These are phyloP conservation scores for Spongiforma sp. DNA, from an alignment of 1,284 basidiomycete genomes.

Conservation along the genomic window DNA sequence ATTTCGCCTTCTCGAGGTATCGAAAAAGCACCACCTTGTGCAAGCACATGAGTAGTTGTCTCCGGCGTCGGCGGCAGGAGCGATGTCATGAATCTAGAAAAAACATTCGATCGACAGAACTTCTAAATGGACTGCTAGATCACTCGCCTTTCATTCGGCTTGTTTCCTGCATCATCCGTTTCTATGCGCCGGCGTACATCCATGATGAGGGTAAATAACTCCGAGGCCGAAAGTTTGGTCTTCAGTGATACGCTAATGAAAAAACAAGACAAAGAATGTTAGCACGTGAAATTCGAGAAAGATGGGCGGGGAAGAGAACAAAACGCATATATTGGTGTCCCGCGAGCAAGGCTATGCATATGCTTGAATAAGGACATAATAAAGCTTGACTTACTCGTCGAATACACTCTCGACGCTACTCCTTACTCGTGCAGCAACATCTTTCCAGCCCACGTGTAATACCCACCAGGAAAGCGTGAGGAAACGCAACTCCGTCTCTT, in stretches of 20 bases:
- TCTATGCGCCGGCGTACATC: slow-evolving; percentile 80
- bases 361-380: background rate
- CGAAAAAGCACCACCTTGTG: slow-evolving; percentile 60
- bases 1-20: slow-evolving; percentile 25
- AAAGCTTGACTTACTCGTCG: slow-evolving; percentile 59
- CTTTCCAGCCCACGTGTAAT: slow-evolving; percentile 88
- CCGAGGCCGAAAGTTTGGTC: slow-evolving; percentile 67
- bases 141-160: slow-evolving; percentile 39
- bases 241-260: slow-evolving; percentile 75
- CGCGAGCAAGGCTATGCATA: background rate
- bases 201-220: slow-evolving; percentile 69
- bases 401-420: slow-evolving; percentile 82
- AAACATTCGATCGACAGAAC: background rate
- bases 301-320: background rate
- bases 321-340: background rate
- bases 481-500: slow-evolving; percentile 77
- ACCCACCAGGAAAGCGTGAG: slow-evolving; percentile 93
- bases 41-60: slow-evolving; percentile 69
- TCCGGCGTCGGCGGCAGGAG: slow-evolving; percentile 75
- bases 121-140: background rate
- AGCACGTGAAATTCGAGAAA: slow-evolving; percentile 12
- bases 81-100: slow-evolving; percentile 69
- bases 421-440: slow-evolving; percentile 74
- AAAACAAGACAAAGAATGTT: slow-evolving; percentile 1
- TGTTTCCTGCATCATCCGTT: slow-evolving; percentile 66